Evolutionary conservation across 1,284 basidiomycete genomes (phyloP).

Genomic region (Cryptococcus neoformans): DNA sequence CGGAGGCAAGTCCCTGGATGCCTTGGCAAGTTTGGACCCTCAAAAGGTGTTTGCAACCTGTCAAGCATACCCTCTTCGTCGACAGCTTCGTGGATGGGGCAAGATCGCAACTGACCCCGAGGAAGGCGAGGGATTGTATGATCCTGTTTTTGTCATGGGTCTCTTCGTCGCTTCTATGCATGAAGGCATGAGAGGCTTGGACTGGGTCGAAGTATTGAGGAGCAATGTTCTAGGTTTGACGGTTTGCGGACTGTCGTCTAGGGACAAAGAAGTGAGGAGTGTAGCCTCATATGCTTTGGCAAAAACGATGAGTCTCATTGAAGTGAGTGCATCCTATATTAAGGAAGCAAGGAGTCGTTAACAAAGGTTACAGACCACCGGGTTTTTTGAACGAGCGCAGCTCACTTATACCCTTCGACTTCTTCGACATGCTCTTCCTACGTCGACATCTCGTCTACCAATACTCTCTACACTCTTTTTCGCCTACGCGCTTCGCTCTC

Average conservation of each 20-base stretch:
- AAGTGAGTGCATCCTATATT: constrained; percentile 25
- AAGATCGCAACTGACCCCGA: constrained; percentile 2
- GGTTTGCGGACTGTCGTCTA: constrained; percentile 69
- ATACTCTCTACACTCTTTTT: constrained; percentile 76
- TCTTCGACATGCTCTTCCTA: constrained; percentile 60
- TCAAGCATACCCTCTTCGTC: constrained; percentile 61
- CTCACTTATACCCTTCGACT: constrained; percentile 70
- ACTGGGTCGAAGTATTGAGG: constrained; percentile 81
- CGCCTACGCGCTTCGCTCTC: constrained; percentile 68
- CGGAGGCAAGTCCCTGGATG: constrained; percentile 58
- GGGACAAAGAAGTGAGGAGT: constrained; percentile 60
- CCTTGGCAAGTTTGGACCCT: constrained; percentile 68
- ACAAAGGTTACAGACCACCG: constrained; percentile 13
- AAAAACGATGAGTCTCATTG: constrained; percentile 48
- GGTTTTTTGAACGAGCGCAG: constrained; percentile 78
- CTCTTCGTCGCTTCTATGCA: constrained; percentile 64
- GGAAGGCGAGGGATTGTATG: constrained; percentile 59
- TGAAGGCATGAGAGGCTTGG: constrained; percentile 61
- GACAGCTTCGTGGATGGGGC: constrained; percentile 10
- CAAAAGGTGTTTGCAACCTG: constrained; percentile 67
- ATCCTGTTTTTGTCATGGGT: constrained; percentile 73
- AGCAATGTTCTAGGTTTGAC: constrained; percentile 75
- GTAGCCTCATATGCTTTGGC: constrained; percentile 52
- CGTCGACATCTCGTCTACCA: constrained; percentile 51
- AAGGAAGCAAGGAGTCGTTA: background rate